phyloP scores from a whole-genome alignment of 305 asterid genomes.

The Euphrasia arctica region DNA sequence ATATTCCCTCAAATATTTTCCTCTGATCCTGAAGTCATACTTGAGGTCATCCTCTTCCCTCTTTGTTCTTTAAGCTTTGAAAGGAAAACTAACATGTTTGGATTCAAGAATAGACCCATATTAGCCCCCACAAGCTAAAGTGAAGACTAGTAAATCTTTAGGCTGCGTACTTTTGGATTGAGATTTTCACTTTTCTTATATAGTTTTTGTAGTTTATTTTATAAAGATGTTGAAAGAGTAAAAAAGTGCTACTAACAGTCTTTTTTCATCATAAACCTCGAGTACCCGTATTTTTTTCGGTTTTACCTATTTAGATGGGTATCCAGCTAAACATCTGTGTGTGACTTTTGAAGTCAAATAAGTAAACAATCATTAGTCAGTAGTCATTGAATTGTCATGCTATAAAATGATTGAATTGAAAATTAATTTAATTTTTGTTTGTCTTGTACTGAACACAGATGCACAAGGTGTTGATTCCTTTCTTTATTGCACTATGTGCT shows the following conservation, averaged over 20 bases:
- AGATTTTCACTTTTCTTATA: too few species aligned
- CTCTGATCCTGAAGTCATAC: conserved; percentile 56
- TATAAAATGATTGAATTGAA: background rate
- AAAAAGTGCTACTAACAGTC: background rate
- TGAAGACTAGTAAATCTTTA: too few species aligned
- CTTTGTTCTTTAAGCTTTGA: conserved; percentile 2
- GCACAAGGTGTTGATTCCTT: conserved; percentile 71
- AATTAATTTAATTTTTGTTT: conserved; percentile 8
- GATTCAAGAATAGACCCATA: background rate
- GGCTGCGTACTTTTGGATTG: too few species aligned
- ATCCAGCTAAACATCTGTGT: too few species aligned
- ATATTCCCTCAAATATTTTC: conserved; percentile 70
- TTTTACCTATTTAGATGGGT: too few species aligned
- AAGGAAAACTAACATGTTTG: conserved; percentile 14
- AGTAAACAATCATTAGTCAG: background rate
- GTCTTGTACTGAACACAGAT: conserved; percentile 53
- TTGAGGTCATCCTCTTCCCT: conserved; percentile 47
- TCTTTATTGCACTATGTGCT: conserved; percentile 56
- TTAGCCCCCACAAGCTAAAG: conserved; percentile 27
- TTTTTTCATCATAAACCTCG: too few species aligned
- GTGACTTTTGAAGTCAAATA: too few species aligned
- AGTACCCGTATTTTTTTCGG: too few species aligned
- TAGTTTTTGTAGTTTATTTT: too few species aligned
- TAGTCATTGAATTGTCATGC: conserved; percentile 20
- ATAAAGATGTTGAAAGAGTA: background rate